Evolutionary conservation across 495 filamentous ascomycete genomes (phyloP).

Genomic region (Pyronema domesticum): DNA sequence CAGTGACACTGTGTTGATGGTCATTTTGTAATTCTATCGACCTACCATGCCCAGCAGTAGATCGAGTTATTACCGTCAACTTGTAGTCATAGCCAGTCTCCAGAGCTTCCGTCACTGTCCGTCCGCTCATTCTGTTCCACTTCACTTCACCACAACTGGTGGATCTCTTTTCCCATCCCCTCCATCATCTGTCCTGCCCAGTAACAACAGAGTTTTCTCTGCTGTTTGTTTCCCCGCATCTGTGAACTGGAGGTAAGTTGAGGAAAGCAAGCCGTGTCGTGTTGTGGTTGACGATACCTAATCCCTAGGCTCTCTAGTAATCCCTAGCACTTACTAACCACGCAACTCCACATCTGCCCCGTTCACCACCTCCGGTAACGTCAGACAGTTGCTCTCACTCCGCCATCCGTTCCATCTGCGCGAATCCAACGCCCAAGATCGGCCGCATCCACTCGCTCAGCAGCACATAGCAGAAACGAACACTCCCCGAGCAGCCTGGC

Average conservation of each 20-base stretch:
- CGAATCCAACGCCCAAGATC: not conserved
- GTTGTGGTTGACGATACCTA: not conserved
- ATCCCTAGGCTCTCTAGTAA: not conserved
- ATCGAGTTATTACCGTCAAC: too few species aligned
- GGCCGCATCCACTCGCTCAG: not conserved
- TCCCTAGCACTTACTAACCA: not conserved
- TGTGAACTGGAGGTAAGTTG: not conserved
- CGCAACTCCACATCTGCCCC: not conserved
- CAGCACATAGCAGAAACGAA: not conserved
- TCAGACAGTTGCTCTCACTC: not conserved
- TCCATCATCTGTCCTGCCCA: too few species aligned
- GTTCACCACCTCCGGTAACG: not conserved
- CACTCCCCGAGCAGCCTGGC: slow-evolving; percentile 7
- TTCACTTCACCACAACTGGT: too few species aligned
- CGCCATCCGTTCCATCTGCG: not conserved
- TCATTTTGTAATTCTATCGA: too few species aligned
- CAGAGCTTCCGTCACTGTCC: too few species aligned
- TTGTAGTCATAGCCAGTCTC: too few species aligned
- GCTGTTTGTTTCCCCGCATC: too few species aligned
- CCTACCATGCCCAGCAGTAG: too few species aligned
- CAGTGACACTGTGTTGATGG: too few species aligned
- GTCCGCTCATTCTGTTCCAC: too few species aligned
- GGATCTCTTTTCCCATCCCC: too few species aligned
- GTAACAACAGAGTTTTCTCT: too few species aligned
- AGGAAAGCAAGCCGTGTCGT: not conserved